Evolutionary conservation across 2,329 filamentous ascomycete species (phyloP), one percentile per base, ranked within the genome.

Genomic region (Bretziella fagacearum): DNA sequence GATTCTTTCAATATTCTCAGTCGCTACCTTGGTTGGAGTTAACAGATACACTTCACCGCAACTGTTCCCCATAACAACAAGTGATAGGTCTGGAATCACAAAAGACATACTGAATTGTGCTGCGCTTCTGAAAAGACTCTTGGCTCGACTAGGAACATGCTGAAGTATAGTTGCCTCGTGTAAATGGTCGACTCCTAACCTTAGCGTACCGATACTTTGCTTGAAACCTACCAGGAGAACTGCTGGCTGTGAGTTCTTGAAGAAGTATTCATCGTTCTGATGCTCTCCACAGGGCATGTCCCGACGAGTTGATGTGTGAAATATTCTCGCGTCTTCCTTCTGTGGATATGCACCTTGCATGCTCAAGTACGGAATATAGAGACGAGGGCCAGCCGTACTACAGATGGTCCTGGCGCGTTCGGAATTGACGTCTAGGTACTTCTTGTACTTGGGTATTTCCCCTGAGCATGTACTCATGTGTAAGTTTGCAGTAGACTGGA

Each of bases 61-160:
- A n/a, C 77, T 70, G 8, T 77, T 79, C 0, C 71, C 83, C 1
- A 79, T 63, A 2, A 84, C 65, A 6, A 86, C 70, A 11, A 86
- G 63, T n/a, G 69, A 78, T 1, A 91, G 64, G 54, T 83, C 77
- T 0, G 79, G 79, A 1, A 87, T 78, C 18, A 84, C 52, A 3
- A 33, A 30, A 10, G 18, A 20, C 18, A 50, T 44, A 2, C n/a
- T 15, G 8, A 39, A 39, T 7, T 39, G 10, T 20, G 11, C 13
- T 8, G 11, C 13, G 8, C 10, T 5, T 22, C 23, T 20, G 35
- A 39, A 22, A 10, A 10, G 4, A 6, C 7, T 20, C 7, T 11
- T 18, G 15, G 15, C 4, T 20, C 35, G 35, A 23, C 17, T 20
- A 11, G 35, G 35, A n/a, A 39, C 11, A 39, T 18, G 23, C 13